phyloP scores from a whole-genome alignment of 108 stramenopile species.

The Skeletonema costatum region DNA sequence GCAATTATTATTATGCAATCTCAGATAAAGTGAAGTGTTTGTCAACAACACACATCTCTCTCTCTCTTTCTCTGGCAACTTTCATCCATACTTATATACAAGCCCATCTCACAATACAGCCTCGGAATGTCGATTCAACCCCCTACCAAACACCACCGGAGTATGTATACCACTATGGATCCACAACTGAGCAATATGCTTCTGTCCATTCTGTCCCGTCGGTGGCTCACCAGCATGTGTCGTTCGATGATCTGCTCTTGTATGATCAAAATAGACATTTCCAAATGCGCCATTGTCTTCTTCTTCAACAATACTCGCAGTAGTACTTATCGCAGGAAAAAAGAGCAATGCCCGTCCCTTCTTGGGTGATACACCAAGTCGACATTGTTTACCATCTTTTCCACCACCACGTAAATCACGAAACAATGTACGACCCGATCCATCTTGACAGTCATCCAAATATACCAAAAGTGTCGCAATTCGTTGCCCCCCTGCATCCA shows the following conservation, averaged over 20 bases:
- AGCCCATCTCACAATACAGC: too few relatives aligned
- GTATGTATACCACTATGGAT: slow-evolving; percentile 7
- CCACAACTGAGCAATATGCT: slow-evolving; percentile 34
- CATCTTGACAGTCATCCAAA: slow-evolving; percentile 25
- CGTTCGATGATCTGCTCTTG: slow-evolving; percentile 26
- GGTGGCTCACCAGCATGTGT: slow-evolving; percentile 28
- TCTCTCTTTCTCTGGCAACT: too few relatives aligned
- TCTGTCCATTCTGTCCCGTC: slow-evolving; percentile 4
- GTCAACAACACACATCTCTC: too few relatives aligned
- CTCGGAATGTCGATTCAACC: slow-evolving; percentile 17
- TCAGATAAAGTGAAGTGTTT: too few relatives aligned
- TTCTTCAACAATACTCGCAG: not conserved
- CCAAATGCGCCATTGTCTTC: slow-evolving; percentile 5
- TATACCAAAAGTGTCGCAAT: slow-evolving; percentile 25
- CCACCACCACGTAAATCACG: slow-evolving; percentile 6
- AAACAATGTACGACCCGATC: slow-evolving; percentile 18
- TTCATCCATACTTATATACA: too few relatives aligned
- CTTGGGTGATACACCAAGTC: slow-evolving; percentile 22
- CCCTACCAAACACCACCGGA: slow-evolving; percentile 23
- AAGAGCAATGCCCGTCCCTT: slow-evolving; percentile 30
- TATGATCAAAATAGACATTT: slow-evolving; percentile 21
- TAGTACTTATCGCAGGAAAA: slow-evolving; percentile 10
- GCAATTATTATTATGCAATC: too few relatives aligned
- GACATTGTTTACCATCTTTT: not conserved
- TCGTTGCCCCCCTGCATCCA: slow-evolving; percentile 25